Percentiles rank a stretch among this genome's conserved stretches.
phyloP scores from a whole-genome alignment of 2,329 filamentous ascomycete species.

The Phialocephala subalpina region DNA sequence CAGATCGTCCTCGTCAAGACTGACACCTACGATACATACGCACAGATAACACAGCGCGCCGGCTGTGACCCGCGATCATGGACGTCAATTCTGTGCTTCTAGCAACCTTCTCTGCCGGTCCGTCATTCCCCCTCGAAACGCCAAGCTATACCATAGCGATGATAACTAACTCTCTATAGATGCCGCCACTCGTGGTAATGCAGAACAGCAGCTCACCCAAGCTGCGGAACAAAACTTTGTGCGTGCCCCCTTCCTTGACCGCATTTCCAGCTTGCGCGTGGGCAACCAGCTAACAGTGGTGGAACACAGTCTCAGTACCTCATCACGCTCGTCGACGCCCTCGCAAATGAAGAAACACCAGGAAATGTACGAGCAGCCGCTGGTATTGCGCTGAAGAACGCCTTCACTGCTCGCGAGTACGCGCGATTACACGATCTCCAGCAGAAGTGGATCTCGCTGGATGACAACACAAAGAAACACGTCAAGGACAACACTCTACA shows the following conservation, averaged over 20 bases:
- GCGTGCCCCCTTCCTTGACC: conserved; percentile 52
- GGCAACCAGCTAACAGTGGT: conserved; percentile 32
- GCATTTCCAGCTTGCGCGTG: conserved; percentile 34
- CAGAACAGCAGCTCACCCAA: conserved; percentile 92
- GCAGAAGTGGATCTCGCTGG: conserved; percentile 89
- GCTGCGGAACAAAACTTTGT: conserved; percentile 97
- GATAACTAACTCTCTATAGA: conserved; percentile 64
- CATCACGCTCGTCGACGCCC: conserved; percentile 88
- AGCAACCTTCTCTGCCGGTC: conserved; percentile 95
- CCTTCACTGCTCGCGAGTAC: conserved; percentile 93
- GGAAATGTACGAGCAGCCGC: conserved; percentile 90
- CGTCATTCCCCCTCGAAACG: conserved; percentile 45
- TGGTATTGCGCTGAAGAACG: conserved; percentile 97
- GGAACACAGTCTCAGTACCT: conserved; percentile 82
- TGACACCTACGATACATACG: conserved; percentile 22
- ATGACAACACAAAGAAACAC: conserved; percentile 80
- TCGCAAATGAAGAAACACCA: conserved; percentile 88
- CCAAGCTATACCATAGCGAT: conserved; percentile 10
- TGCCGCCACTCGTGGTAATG: conserved; percentile 85
- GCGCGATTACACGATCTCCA: conserved; percentile 88
- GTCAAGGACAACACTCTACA: conserved; percentile 93
- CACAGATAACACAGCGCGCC: conserved; percentile 33
- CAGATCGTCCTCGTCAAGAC: conserved; percentile 17
- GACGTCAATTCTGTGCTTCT: conserved; percentile 98
- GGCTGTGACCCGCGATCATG: conserved; percentile 65